Evolutionary conservation across 2,329 filamentous ascomycete genomes (phyloP).

Genomic region (Drechslera avenae): DNA sequence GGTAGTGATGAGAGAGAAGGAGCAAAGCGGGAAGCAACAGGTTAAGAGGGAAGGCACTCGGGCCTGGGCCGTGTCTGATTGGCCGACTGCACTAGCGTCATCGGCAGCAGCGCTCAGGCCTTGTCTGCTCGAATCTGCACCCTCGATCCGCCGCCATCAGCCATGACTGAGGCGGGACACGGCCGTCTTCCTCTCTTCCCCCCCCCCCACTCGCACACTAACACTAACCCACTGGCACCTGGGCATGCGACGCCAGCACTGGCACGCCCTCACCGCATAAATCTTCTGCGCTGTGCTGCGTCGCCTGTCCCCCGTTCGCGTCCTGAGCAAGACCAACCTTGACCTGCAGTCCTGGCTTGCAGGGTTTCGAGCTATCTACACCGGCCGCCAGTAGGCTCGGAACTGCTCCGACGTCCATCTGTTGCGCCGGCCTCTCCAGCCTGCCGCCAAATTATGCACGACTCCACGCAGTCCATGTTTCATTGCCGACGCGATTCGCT

Average conservation of each 20-base stretch:
- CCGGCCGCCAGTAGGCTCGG: slow-evolving; percentile 2
- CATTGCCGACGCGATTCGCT: slow-evolving; percentile 19
- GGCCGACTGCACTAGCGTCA: slow-evolving; percentile 25
- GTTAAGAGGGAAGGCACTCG: slow-evolving; percentile 29
- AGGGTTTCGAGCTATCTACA: slow-evolving; percentile 7
- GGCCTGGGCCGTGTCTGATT: slow-evolving; percentile 24
- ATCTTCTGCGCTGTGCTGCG: slow-evolving; percentile 11
- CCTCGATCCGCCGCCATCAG: slow-evolving; percentile 16
- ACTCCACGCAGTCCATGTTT: slow-evolving; percentile 26
- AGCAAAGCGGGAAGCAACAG: slow-evolving; percentile 33
- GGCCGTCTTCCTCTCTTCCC: no score
- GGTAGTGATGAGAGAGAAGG: slow-evolving; percentile 34
- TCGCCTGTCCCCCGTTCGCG: neutral
- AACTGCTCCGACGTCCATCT: slow-evolving; percentile 10
- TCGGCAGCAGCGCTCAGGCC: slow-evolving; percentile 25
- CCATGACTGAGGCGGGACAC: slow-evolving; percentile 13
- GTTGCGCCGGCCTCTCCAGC: slow-evolving; percentile 9
- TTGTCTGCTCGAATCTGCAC: slow-evolving; percentile 20
- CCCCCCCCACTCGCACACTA: no score
- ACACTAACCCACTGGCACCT: slow-evolving; percentile 15
- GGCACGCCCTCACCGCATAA: slow-evolving; percentile 23
- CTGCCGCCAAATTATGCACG: slow-evolving; percentile 9
- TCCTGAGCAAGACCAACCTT: neutral
- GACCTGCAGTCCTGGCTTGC: neutral
- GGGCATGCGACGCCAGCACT: slow-evolving; percentile 7